Evolutionary conservation across 1,139 yeast species (phyloP).

Genomic region (Yamadazyma jaroonii): DNA sequence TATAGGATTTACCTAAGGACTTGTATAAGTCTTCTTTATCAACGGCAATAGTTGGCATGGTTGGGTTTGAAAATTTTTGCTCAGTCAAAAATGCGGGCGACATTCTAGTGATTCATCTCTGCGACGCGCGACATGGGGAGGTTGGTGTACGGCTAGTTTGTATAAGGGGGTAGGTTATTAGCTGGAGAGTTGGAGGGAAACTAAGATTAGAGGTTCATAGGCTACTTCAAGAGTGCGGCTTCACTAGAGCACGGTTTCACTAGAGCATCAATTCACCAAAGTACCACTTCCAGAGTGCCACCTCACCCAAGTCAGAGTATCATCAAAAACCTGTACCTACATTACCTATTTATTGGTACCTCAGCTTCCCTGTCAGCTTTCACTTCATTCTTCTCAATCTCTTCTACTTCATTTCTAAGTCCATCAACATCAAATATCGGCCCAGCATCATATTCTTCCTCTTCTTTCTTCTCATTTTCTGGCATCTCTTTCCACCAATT

Average conservation of each 20-base stretch:
- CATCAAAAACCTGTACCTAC: no score
- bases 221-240: no score
- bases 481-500: conserved; percentile 86
- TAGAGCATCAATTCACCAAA: no score
- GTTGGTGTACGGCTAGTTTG: no score
- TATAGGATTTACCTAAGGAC: conserved; percentile 73
- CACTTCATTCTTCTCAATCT: conserved; percentile 29
- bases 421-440: conserved; percentile 47
- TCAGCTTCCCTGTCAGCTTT: conserved; percentile 17
- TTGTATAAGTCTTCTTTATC: conserved; percentile 90
- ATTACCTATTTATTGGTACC: conserved; percentile 13
- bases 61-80: conserved; percentile 6
- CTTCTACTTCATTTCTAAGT: conserved; percentile 42
- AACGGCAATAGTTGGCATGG: conserved; percentile 95
- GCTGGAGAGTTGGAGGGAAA: no score
- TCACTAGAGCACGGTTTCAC: no score
- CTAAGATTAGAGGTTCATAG: no score
- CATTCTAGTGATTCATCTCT: not conserved
- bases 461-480: conserved; percentile 22
- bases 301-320: no score
- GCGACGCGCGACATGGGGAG: not conserved
- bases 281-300: no score
- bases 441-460: conserved; percentile 15
- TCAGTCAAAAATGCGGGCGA: conserved; percentile 1
- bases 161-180: no score